Evolutionary conservation across 2,329 filamentous ascomycete species (phyloP).

Genomic region (Gaeumannomyces tritici): DNA sequence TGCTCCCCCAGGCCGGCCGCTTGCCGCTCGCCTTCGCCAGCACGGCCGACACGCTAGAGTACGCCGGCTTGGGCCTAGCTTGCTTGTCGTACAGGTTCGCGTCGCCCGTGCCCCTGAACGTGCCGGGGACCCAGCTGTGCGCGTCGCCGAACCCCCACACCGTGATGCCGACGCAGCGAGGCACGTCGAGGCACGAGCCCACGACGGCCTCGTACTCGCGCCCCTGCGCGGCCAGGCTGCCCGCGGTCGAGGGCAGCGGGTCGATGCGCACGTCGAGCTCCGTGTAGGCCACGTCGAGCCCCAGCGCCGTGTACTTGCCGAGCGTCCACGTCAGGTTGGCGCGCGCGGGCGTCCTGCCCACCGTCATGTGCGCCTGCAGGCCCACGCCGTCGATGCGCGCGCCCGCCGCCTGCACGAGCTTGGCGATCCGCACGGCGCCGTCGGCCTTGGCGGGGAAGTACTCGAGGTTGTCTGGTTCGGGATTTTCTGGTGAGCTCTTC

Average conservation of each 20-base stretch:
- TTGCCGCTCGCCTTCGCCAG: constrained; percentile 7
- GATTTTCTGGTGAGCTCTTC: not conserved
- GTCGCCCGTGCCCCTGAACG: constrained; percentile 28
- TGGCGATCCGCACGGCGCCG: constrained; percentile 21
- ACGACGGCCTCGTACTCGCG: constrained; percentile 33
- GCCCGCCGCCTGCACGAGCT: constrained; percentile 19
- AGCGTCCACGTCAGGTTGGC: constrained; percentile 26
- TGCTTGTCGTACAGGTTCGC: constrained; percentile 28
- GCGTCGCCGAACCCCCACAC: constrained; percentile 31
- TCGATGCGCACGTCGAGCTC: constrained; percentile 40
- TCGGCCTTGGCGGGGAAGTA: constrained; percentile 21
- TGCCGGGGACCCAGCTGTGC: constrained; percentile 20
- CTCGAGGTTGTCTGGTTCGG: constrained; percentile 35
- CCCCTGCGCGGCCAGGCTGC: constrained; percentile 33
- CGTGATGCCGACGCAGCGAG: constrained; percentile 30
- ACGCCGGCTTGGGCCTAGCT: constrained; percentile 28
- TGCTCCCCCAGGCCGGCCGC: constrained; percentile 5
- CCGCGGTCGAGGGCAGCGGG: constrained; percentile 30
- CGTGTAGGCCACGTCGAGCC: constrained; percentile 39
- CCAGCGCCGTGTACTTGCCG: constrained; percentile 27
- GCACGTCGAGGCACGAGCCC: constrained; percentile 25
- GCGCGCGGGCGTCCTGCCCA: constrained; percentile 28
- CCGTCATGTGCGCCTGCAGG: constrained; percentile 39
- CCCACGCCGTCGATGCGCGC: constrained; percentile 42
- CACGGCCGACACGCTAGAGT: constrained; percentile 13